Evolutionary conservation across 176 grass and related monocot species (phyloP), one percentile per base, ranked within the genome.

Genomic region (Zizania latifolia): DNA sequence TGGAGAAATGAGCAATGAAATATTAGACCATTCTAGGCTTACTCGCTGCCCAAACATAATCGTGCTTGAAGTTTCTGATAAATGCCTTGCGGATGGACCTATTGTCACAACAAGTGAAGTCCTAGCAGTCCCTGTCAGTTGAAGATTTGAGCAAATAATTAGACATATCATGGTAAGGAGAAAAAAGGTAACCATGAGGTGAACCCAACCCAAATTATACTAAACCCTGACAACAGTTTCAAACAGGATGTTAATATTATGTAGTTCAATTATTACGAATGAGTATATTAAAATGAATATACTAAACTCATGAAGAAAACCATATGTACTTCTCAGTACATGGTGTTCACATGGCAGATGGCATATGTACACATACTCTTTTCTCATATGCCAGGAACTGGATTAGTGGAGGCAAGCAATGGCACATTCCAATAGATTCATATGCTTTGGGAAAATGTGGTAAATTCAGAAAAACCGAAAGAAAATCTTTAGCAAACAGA

Each of bases 11-110:
- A 62, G 19, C 6, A 63, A 75, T 66, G 22, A 21, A 55, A 43
- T 16, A 76, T 8, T 1, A 77, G 57, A n/a, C 24, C 8, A 64
- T 58, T 60, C 19, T 63, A 15, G 77, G 86, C 90, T 88, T 85
- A 98, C 94, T 75, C 94, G 87, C 76, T 98, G 91, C 23, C 94
- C 91, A 24, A 98, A 98, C 94, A 94, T 76, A 58, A 98, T 76
- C 28, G 94, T 98, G 56, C 94, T 94, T 58, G 94, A 89, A 66
- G 91, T 98, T 98, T 98, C 94, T 71, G 94, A 94, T 81, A 94
- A 94, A 76, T 98, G 87, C 17, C 71, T 65, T 78, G 72, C 51
- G 35, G 94, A 98, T 81, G 94, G 94, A 72, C 94, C 94, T 83
- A 98, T 83, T 58, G 91, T 98, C 70, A 94, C 81, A 79, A 98